Percentiles rank a stretch among this genome's conserved stretches.
Evolutionary conservation across 1,139 yeast species (phyloP).

Genomic region (Zygoascus hellenicus): DNA sequence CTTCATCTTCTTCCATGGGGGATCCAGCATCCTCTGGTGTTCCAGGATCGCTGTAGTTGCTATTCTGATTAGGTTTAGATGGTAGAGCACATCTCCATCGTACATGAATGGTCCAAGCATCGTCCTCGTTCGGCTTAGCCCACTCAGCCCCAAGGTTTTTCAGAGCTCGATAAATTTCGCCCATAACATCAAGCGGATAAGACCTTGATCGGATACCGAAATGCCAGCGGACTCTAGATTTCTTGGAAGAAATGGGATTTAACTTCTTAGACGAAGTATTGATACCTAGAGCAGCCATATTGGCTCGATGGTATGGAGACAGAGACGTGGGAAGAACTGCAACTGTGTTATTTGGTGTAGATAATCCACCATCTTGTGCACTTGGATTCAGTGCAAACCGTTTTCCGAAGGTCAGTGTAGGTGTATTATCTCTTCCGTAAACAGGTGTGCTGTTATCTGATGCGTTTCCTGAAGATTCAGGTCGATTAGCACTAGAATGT

Average conservation of each 20-base stretch:
- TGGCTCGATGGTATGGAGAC: conserved; percentile 92
- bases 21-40: conserved; percentile 4
- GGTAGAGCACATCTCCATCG: conserved; percentile 79
- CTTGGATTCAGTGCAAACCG: conserved; percentile 32
- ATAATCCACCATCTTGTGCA: conserved; percentile 29
- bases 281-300: conserved; percentile 54
- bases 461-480: conserved; percentile 11
- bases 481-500: conserved; percentile 9
- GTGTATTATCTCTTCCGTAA: conserved; percentile 27
- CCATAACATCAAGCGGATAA: conserved; percentile 97
- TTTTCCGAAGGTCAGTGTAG: conserved; percentile 33
- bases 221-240: conserved; percentile 96
- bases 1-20: conserved; percentile 21
- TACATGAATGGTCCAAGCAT: conserved; percentile 94
- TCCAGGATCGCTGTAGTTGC: conserved; percentile 4
- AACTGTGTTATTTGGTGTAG: conserved; percentile 52
- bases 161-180: conserved; percentile 91
- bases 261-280: conserved; percentile 45
- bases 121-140: conserved; percentile 85
- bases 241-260: conserved; percentile 71
- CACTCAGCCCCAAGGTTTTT: conserved; percentile 95
- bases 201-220: conserved; percentile 96
- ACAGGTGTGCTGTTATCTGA: conserved; percentile 13
- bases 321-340: conserved; percentile 90
- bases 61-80: conserved; percentile 24